Conservation (phyloP, 495 filamentous ascomycete genomes). For the Zalerion maritima region DNA sequence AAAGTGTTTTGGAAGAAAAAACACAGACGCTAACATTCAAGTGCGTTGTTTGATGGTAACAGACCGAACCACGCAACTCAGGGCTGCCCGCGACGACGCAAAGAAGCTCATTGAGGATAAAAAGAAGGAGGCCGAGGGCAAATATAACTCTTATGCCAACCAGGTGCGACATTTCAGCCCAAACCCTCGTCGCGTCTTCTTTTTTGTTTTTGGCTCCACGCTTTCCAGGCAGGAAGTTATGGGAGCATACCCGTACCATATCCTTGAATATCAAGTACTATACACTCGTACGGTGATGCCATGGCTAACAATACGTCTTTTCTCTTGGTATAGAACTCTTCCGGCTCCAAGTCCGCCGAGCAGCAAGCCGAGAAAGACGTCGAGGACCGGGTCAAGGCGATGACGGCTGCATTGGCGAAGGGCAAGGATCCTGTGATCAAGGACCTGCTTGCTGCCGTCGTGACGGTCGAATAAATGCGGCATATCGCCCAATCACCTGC, state of each 20-base stretch:
- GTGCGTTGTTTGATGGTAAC: constrained; percentile 2
- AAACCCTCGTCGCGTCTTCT: not conserved
- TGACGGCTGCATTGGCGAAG: constrained; percentile 64
- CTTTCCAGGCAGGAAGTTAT: too few species aligned
- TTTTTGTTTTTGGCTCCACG: not conserved
- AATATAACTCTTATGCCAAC: too few species aligned
- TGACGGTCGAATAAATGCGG: too few species aligned
- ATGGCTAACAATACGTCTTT: constrained; percentile 6
- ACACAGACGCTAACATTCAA: not conserved
- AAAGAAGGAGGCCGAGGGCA: constrained; percentile 86
- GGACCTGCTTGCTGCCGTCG: constrained; percentile 63
- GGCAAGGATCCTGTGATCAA: constrained; percentile 65
- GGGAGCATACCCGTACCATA: not conserved
- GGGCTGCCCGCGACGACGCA: constrained; percentile 84
- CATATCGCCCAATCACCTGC: too few species aligned
- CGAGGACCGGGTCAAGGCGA: constrained; percentile 65
- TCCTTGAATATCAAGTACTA: not conserved
- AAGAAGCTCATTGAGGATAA: constrained; percentile 98
- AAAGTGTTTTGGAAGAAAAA: constrained; percentile 1
- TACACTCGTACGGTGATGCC: constrained; percentile 1
- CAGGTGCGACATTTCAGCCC: constrained; percentile 4
- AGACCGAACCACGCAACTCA: constrained; percentile 96
- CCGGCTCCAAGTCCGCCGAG: constrained; percentile 76
- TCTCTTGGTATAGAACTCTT: constrained; percentile 46
- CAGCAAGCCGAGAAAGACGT: constrained; percentile 74